phyloP scores from a whole-genome alignment of 2,329 filamentous ascomycete genomes.

The Cordyceps pruinosa region DNA sequence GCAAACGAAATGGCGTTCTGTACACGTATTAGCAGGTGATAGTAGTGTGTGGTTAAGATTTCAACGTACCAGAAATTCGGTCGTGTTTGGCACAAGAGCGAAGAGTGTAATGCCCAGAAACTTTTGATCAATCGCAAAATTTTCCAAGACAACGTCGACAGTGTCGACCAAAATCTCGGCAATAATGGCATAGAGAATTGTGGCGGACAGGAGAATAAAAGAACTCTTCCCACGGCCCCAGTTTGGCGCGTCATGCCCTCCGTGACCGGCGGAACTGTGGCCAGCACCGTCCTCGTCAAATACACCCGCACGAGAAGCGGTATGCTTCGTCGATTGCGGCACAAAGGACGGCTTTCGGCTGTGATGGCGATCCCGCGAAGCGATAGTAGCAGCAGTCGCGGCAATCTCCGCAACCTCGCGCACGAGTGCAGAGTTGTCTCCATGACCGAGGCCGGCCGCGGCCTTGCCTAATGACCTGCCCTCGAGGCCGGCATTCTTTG shows the following conservation, averaged over 20 bases:
- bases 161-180: slow-evolving; percentile 96
- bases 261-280: slow-evolving; percentile 37
- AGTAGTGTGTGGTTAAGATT: no score
- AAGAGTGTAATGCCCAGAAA: slow-evolving; percentile 96
- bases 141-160: slow-evolving; percentile 90
- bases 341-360: slow-evolving; percentile 32
- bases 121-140: slow-evolving; percentile 89
- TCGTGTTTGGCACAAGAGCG: slow-evolving; percentile 94
- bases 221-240: slow-evolving; percentile 91
- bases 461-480: slow-evolving; percentile 37
- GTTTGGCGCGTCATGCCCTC: slow-evolving; percentile 95
- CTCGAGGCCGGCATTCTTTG: slow-evolving; percentile 46
- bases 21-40: slow-evolving; percentile 7
- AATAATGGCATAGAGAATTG: slow-evolving; percentile 89
- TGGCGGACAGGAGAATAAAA: slow-evolving; percentile 81
- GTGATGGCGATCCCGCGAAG: slow-evolving; percentile 60
- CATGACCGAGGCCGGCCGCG: slow-evolving; percentile 67
- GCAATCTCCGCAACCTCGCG: slow-evolving; percentile 91
- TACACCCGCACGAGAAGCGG: slow-evolving; percentile 27
- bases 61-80: slow-evolving; percentile 79
- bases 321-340: slow-evolving; percentile 16
- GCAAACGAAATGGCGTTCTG: slow-evolving; percentile 97
- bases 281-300: slow-evolving; percentile 38
- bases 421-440: slow-evolving; percentile 73
- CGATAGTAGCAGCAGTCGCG: slow-evolving; percentile 81